Base-by-base conservation (phyloP, 768 basidiomycete species). In the Amanita fuliginea region DNA sequence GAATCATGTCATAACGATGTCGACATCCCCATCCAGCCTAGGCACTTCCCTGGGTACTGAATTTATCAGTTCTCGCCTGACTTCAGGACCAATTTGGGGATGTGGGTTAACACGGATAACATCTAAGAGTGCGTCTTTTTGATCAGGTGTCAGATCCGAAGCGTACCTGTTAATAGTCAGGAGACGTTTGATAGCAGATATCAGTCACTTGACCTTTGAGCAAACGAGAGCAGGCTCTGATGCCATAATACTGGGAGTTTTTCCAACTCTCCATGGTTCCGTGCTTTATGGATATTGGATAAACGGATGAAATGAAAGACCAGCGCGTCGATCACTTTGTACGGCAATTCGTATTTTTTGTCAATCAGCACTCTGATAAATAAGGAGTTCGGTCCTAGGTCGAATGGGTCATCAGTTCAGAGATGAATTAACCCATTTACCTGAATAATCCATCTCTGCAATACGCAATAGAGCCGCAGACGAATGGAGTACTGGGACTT, bases 301-400 rank as follows among this genome's bases (percentile, higher is more conserved):
- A 98, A 81, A 21, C 93, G 85, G 59, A 98, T 92, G 63, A 96
- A 99, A 69, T 99, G 96, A 74, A 96, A 95, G 10, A 97, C 94
- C 51, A 99, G 79, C 2, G 90, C 87, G 61, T 99, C 96, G 47
- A 99, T 80, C 24, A 96, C 95, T 68, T 98, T 95, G 74, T 93
- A 99, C 0, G 96, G 96, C 26, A 99, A 71, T 53, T 96, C 91
- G 62, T 94, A 89, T 63, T 99, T 99, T 68, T 99, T 99, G 71
- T 99, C 96, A 44, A 97, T 71, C 26, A 99, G 72, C 10, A 98
- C 86, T 16, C 96, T 90, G 62, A 99, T 94, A 72, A 99, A 97
- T 18, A 99, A 76, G 9, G 93, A 96, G 56, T 92, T 96, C 0
- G 96, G 87, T 3, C 93, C 92, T 76, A 37, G 34, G 28, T 7